Conservation (phyloP, 306 rosid species). For the Alnus glutinosa region DNA sequence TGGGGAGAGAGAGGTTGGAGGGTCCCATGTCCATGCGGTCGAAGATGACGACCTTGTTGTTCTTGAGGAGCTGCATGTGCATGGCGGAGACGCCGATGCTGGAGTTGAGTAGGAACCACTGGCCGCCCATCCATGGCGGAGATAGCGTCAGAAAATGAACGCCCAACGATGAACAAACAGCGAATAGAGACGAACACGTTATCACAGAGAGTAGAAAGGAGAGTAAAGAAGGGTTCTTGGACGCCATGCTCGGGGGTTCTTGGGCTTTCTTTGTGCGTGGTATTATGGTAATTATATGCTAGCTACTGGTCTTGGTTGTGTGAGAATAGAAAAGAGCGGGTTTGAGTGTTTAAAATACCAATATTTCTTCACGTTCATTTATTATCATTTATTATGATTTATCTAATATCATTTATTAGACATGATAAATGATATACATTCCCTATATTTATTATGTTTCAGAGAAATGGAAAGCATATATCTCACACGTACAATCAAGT, state of each 20-base stretch:
- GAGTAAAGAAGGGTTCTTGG: conserved; percentile 49
- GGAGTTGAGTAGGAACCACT: conserved; percentile 53
- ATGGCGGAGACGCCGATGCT: conserved; percentile 84
- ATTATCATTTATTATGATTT: no score
- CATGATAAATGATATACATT: no score
- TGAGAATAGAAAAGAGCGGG: neutral
- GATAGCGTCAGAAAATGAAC: neutral
- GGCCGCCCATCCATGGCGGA: conserved; percentile 29
- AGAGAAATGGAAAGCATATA: no score
- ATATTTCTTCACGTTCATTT: no score
- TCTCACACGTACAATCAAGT: no score
- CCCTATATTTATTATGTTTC: no score
- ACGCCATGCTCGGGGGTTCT: conserved; percentile 37
- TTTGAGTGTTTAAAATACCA: no score
- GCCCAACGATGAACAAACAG: neutral
- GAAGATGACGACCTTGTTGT: conserved; percentile 65
- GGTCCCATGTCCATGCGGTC: conserved; percentile 80
- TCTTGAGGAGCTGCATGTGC: conserved; percentile 84
- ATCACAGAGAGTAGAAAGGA: conserved; percentile 1
- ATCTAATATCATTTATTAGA: no score
- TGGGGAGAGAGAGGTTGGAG: conserved; percentile 62
- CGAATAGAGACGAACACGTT: neutral
- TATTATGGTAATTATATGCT: no score
- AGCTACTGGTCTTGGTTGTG: neutral
- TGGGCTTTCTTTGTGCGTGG: neutral